These are phyloP conservation scores for Obba rivulosa DNA, from an alignment of 768 basidiomycete species.

Conservation along the genomic window DNA sequence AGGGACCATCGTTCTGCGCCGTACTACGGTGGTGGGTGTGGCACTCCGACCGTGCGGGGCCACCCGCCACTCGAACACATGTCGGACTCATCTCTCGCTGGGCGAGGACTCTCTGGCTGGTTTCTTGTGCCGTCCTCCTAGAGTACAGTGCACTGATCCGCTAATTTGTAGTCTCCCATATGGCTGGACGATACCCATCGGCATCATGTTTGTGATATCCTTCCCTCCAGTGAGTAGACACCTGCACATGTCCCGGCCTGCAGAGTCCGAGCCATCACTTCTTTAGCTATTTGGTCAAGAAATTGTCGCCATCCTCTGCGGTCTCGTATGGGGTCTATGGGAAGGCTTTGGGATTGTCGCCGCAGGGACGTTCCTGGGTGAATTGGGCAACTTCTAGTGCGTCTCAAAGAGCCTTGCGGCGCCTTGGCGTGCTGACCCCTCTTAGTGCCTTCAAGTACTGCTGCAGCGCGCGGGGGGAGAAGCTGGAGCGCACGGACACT, in stretches of 20 bases:
- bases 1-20: neutral
- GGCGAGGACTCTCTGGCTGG: no score
- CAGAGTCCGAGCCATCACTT: neutral
- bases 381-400: slow-evolving; percentile 84
- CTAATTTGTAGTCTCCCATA: slow-evolving; percentile 15
- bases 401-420: slow-evolving; percentile 20
- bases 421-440: neutral
- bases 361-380: slow-evolving; percentile 79
- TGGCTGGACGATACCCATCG: slow-evolving; percentile 41
- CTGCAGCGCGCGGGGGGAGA: slow-evolving; percentile 70
- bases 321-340: slow-evolving; percentile 88
- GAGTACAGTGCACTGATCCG: neutral
- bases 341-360: slow-evolving; percentile 82
- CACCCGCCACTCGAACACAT: no score
- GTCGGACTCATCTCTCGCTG: no score
- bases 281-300: slow-evolving; percentile 84
- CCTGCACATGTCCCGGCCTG: neutral
- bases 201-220: slow-evolving; percentile 38
- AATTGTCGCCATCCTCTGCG: slow-evolving; percentile 83
- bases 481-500: slow-evolving; percentile 41
- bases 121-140: no score
- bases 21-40: no score
- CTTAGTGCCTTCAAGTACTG: slow-evolving; percentile 78
- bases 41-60: no score
- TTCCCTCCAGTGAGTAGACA: slow-evolving; percentile 30